Base-by-base conservation (phyloP, 2,329 filamentous ascomycete species). In the Cercospora nicotianae region DNA sequence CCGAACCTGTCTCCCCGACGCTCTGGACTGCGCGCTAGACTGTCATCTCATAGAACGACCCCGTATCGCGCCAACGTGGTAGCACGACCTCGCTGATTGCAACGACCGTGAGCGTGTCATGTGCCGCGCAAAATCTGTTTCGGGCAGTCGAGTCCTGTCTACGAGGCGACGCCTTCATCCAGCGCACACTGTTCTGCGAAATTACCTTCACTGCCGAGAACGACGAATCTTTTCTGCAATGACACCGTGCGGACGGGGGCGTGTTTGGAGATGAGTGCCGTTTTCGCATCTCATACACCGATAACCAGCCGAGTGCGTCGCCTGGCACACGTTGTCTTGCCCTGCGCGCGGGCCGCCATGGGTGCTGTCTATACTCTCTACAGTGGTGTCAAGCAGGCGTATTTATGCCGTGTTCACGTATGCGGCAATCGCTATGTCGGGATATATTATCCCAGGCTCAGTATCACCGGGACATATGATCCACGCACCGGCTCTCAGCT, bases 11-110 rank as follows among this genome's bases (percentile, higher is more conserved):
- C 53, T 26, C 23, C 26, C 13, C 53, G 53, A 3, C 26, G 53
- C 53, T 58, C 53, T 58, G 53, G 53, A 58, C 53, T 30, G 53
- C 53, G 53, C 53, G 53, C 53, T 58, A 58, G 53, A 58, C 26
- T 4, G 13, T 20, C 53, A 58, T 57, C 53, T 31, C 53, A 57
- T 57, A 16, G 13, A 30, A 23, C 26, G 23, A 58, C 53, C 53
- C 53, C 53, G 53, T 31, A 31, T 18, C 53, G 53, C 53, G 53
- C 20, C 53, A 26, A 28, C 53, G 53, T n/a, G 28, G 53, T 57
- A 48, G 53, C 53, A 28, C 23, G n/a, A 57, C 23, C 28, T 57
- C 53, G 53, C 53, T 58, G 53, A 58, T 58, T 58, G 53, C 53
- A 30, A 30, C 30, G 53, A 9, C 53, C 53, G 53, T 58, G 53